phyloP scores from a whole-genome alignment of 2,329 filamentous ascomycete genomes.

The Acrocalymma vagum region DNA sequence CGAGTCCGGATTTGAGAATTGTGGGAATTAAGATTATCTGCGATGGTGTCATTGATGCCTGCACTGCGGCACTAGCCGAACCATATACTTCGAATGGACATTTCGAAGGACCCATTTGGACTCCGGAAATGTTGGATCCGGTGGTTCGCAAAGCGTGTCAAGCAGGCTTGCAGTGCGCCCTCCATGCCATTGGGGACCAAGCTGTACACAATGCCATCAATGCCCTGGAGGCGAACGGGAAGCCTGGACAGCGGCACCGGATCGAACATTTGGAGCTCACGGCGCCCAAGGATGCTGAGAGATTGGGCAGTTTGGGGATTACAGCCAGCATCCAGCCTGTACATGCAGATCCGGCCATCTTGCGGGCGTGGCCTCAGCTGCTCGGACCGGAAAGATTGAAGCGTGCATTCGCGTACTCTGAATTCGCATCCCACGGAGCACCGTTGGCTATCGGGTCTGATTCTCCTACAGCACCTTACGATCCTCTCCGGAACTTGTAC shows the following conservation, averaged over 20 bases:
- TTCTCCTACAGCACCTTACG: constrained; percentile 66
- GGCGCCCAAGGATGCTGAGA: constrained; percentile 61
- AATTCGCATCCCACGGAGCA: constrained; percentile 65
- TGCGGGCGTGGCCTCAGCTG: constrained; percentile 68
- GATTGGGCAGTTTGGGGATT: constrained; percentile 67
- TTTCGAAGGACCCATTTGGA: constrained; percentile 64
- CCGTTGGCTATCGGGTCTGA: constrained; percentile 67
- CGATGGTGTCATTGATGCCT: constrained; percentile 72
- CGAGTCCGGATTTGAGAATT: constrained; percentile 59
- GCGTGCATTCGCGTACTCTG: constrained; percentile 70
- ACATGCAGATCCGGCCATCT: constrained; percentile 78
- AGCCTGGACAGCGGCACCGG: constrained; percentile 62
- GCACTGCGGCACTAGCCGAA: constrained; percentile 68
- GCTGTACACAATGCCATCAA: constrained; percentile 67
- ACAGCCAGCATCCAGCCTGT: constrained; percentile 95
- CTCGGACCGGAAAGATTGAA: constrained; percentile 63
- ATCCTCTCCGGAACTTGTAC: constrained; percentile 65
- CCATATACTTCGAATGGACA: constrained; percentile 63
- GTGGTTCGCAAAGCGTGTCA: constrained; percentile 64
- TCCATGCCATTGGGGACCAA: constrained; percentile 72
- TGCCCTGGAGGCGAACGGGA: constrained; percentile 56
- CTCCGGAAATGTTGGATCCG: constrained; percentile 58
- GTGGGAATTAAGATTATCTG: constrained; percentile 72
- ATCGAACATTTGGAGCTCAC: constrained; percentile 73
- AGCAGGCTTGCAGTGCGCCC: constrained; percentile 66